Percentiles rank a stretch among this genome's conserved stretches.
These are phyloP conservation scores for Spirogloea muscicola DNA, from an alignment of 139 green algal species.

Conservation along the genomic window DNA sequence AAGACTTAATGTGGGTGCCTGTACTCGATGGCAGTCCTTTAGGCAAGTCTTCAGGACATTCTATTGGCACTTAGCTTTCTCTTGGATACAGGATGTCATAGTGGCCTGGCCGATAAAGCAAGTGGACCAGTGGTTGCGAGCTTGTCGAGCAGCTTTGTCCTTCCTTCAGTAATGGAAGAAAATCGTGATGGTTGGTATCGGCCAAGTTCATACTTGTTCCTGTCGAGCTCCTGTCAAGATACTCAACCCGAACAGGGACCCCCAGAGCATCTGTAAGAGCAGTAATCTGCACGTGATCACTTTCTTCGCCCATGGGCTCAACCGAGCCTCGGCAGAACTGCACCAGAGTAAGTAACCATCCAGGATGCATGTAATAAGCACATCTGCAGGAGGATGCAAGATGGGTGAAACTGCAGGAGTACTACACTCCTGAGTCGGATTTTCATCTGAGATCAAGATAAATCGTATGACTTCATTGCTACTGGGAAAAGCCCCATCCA, in stretches of 20 bases:
- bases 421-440: background rate
- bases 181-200: slow-evolving; percentile 61
- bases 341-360: background rate
- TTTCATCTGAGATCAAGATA: background rate
- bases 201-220: background rate
- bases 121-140: slow-evolving; percentile 46
- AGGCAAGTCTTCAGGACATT: no score
- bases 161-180: slow-evolving; percentile 51
- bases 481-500: background rate
- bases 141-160: background rate
- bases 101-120: slow-evolving; percentile 74
- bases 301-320: slow-evolving; percentile 87
- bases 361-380: background rate
- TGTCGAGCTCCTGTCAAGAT: slow-evolving; percentile 53
- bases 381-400: background rate
- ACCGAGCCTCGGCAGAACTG: slow-evolving; percentile 44
- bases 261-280: slow-evolving; percentile 82
- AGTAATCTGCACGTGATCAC: slow-evolving; percentile 90
- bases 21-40: no score
- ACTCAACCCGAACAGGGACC: slow-evolving; percentile 76
- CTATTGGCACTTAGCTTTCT: no score
- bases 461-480: background rate
- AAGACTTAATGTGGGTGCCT: no score
- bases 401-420: background rate
- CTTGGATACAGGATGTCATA: slow-evolving; percentile 68